These are phyloP conservation scores for Termitomyces sp. DNA, from an alignment of 1,284 basidiomycete species.

Conservation along the genomic window DNA sequence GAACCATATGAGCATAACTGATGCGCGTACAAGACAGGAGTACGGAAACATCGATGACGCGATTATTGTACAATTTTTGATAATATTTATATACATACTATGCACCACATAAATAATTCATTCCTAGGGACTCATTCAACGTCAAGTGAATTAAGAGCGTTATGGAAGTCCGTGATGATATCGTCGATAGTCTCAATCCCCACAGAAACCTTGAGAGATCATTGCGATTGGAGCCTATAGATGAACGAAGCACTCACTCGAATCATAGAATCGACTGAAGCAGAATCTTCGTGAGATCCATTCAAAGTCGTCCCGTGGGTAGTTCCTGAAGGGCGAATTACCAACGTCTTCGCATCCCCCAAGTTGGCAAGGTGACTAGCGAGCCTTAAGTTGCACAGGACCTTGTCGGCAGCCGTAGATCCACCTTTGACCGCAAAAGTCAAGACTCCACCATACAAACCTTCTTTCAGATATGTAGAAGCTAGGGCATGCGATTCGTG, in stretches of 20 bases:
- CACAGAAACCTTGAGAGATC: slow-evolving; percentile 1
- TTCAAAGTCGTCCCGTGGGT: not conserved
- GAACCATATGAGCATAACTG: too few relatives aligned
- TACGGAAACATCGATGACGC: too few relatives aligned
- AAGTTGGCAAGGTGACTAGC: slow-evolving; percentile 47
- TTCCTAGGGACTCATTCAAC: not conserved
- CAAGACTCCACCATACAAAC: slow-evolving; percentile 54
- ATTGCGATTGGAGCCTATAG: not conserved
- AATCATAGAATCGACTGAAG: not conserved
- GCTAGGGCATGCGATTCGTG: slow-evolving; percentile 50
- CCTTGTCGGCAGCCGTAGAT: slow-evolving; percentile 29
- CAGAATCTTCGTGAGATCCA: not conserved
- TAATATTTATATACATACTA: too few relatives aligned
- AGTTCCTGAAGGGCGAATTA: slow-evolving; percentile 50
- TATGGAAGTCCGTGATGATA: slow-evolving; percentile 7
- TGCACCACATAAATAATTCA: too few relatives aligned
- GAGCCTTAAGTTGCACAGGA: slow-evolving; percentile 55
- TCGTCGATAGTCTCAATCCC: slow-evolving; percentile 4
- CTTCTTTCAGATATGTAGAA: slow-evolving; percentile 41
- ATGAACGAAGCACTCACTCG: not conserved
- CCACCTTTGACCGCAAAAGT: slow-evolving; percentile 54
- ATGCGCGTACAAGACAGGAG: too few relatives aligned
- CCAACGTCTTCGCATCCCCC: slow-evolving; percentile 22
- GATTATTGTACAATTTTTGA: too few relatives aligned
- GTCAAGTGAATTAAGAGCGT: not conserved